Base-by-base conservation (phyloP, 208 protist genomes). In the Lotmaria passim region DNA sequence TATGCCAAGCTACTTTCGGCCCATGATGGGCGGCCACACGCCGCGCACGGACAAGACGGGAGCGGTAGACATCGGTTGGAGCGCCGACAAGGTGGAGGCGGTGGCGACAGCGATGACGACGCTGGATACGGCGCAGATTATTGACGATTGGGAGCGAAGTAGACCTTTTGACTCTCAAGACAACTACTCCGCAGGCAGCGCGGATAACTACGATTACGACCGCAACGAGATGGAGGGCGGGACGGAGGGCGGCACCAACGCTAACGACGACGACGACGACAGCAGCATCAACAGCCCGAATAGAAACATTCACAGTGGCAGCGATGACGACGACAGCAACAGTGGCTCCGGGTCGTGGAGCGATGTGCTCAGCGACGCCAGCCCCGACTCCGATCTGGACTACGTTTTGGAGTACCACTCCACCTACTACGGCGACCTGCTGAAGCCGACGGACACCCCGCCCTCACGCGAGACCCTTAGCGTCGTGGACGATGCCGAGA, bases 341-440 rank as follows among this genome's bases (percentile, higher is more conserved):
- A 4, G 15, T 4, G 30, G 28, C 12, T 53, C 60, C 4, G 33
- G 11, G 21, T 56, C 60, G 44, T 39, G 47, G 60, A 12, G 46
- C 11, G 46, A 53, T 36, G 10, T 56, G 19, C 31, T 43, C n/a
- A 66, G 60, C 33, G 34, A 28, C 2, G 28, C 58, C 7, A 51
- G 43, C 43, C 30, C 43, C 34, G 60, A 30, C n/a, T 56, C 60
- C 4, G 60, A 66, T 34, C n/a, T 66, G 7, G 60, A 66, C 46
- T 56, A 66, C 60, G 56, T 66, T 17, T 14, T 66, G 6, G 44
- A n/a, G 14, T 66, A 66, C 46, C 60, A 66, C 46, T 66, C 60
- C 34, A 56, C 60, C 11, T 66, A 66, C 47, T 66, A 66, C 47
- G 47, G 60, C 21, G 60, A 53, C 15, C 36, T 51, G 46, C 19